These are phyloP conservation scores for Alternaria arbusti DNA, from an alignment of 2,329 filamentous ascomycete species.

Conservation along the genomic window DNA sequence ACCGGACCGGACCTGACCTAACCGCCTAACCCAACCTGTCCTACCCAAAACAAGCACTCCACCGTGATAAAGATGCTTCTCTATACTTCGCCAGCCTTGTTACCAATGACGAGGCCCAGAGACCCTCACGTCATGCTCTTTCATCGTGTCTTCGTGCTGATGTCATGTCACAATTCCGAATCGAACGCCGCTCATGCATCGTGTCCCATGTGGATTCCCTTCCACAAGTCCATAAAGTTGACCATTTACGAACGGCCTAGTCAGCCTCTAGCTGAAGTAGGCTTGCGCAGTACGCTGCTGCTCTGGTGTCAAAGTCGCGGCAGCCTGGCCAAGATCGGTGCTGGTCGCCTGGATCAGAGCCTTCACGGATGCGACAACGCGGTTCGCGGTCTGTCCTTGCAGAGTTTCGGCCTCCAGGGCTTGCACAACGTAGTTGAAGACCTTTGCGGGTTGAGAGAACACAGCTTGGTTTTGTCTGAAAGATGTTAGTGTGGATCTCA, in stretches of 20 bases:
- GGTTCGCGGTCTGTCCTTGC: conserved; percentile 79
- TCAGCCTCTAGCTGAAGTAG: conserved; percentile 69
- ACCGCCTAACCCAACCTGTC: conserved; percentile 8
- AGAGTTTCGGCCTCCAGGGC: conserved; percentile 91
- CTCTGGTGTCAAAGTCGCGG: conserved; percentile 77
- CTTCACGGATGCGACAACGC: conserved; percentile 80
- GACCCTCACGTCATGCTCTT: not conserved
- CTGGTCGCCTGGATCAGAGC: conserved; percentile 74
- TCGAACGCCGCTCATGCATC: conserved; percentile 10
- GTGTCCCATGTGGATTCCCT: conserved; percentile 2
- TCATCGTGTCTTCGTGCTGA: not conserved
- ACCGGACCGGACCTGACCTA: not conserved
- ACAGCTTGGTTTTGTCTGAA: conserved; percentile 84
- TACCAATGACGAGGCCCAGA: not conserved
- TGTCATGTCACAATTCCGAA: conserved; percentile 1
- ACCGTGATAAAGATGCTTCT: not conserved
- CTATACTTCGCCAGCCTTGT: not conserved
- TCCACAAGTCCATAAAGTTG: conserved; percentile 1
- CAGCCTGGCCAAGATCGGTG: conserved; percentile 76
- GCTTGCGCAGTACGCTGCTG: conserved; percentile 79
- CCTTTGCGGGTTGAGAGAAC: conserved; percentile 75
- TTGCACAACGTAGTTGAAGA: conserved; percentile 85
- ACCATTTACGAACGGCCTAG: not conserved
- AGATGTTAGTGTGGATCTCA: not conserved
- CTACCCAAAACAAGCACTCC: conserved; percentile 11